Evolutionary conservation across 495 filamentous ascomycete genomes (phyloP).

Genomic region (Hyaloscypha variabilis): DNA sequence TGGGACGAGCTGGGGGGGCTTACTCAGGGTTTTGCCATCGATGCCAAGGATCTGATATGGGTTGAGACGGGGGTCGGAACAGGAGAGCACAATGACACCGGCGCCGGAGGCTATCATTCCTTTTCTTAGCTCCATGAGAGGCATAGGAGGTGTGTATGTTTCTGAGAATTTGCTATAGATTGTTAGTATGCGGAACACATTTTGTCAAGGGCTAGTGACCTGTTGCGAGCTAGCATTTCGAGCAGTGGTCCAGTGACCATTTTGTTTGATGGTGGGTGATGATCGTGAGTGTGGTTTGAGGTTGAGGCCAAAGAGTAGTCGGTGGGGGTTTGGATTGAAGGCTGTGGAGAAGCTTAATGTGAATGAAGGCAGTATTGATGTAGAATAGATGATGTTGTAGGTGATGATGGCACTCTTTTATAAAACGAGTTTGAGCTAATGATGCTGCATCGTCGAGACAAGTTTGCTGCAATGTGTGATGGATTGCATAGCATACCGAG

Average conservation of each 20-base stretch:
- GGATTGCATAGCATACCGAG: too few relatives aligned
- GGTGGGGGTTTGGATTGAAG: not conserved
- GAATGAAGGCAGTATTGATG: not conserved
- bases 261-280: not conserved
- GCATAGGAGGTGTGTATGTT: constrained; percentile 12
- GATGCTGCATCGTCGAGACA: too few relatives aligned
- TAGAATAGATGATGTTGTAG: not conserved
- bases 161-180: constrained; percentile 14
- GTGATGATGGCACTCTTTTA: not conserved
- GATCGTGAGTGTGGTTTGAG: not conserved
- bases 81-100: constrained; percentile 28
- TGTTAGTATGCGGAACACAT: not conserved
- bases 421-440: too few relatives aligned
- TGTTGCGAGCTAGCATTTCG: constrained; percentile 27
- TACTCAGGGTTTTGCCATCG: constrained; percentile 26
- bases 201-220: constrained; percentile 1
- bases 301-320: not conserved
- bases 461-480: too few relatives aligned
- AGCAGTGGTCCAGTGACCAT: constrained; percentile 20
- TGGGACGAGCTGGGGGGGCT: not conserved
- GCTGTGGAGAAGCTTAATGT: not conserved
- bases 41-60: constrained; percentile 37
- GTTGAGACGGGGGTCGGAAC: constrained; percentile 36
- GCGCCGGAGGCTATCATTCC: constrained; percentile 16
- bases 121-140: constrained; percentile 16